Conservation (phyloP, 768 basidiomycete genomes). For the Phylloporus rhodoxanthus region DNA sequence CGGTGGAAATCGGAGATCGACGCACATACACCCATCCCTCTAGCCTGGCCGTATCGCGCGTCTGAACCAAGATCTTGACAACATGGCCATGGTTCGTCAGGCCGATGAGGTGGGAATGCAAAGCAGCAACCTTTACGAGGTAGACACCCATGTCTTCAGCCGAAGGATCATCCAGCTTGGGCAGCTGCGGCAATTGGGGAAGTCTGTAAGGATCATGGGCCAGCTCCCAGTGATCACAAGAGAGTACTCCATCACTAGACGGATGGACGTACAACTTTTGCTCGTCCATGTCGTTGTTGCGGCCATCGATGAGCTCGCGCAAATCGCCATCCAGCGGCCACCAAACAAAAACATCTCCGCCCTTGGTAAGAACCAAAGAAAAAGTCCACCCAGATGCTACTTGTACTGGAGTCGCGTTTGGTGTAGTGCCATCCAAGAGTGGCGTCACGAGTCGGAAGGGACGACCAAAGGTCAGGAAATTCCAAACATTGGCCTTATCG, state of each 20-base stretch:
- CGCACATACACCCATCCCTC: slow-evolving; percentile 72
- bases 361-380: slow-evolving; percentile 64
- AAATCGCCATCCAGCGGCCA: slow-evolving; percentile 57
- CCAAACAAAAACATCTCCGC: slow-evolving; percentile 71
- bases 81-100: slow-evolving; percentile 79
- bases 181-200: slow-evolving; percentile 57
- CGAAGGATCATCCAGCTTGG: slow-evolving; percentile 35
- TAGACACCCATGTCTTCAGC: slow-evolving; percentile 32
- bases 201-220: slow-evolving; percentile 49
- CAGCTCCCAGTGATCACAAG: slow-evolving; percentile 58
- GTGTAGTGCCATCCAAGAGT: slow-evolving; percentile 36
- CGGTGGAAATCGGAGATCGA: not conserved
- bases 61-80: slow-evolving; percentile 49
- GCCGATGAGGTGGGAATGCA: slow-evolving; percentile 68
- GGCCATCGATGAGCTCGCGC: slow-evolving; percentile 30
- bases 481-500: slow-evolving; percentile 57
- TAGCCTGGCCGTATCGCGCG: slow-evolving; percentile 34
- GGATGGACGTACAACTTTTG: slow-evolving; percentile 29
- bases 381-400: slow-evolving; percentile 80
- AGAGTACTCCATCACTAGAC: slow-evolving; percentile 41
- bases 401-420: slow-evolving; percentile 48
- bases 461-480: slow-evolving; percentile 70
- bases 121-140: slow-evolving; percentile 76
- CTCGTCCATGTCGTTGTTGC: slow-evolving; percentile 44
- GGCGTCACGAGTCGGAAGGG: slow-evolving; percentile 54